These are phyloP conservation scores for Dysphania ambrosioides DNA, from an alignment of 148 eudicot genomes.

Conservation along the genomic window DNA sequence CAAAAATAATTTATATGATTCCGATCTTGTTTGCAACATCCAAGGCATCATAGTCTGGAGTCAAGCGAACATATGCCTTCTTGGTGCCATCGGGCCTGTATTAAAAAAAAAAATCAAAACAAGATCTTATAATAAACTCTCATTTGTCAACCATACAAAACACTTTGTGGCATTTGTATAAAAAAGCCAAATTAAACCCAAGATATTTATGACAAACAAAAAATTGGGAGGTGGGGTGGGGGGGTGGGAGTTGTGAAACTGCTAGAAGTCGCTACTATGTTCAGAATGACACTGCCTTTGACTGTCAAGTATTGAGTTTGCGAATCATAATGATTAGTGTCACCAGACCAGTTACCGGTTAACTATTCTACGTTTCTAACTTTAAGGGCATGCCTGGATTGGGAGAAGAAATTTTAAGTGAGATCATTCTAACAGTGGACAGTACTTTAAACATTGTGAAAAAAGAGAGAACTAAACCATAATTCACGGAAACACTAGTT, in stretches of 20 bases:
- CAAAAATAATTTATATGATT: conserved; percentile 41
- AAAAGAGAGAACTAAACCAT: not conserved
- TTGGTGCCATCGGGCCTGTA: conserved; percentile 65
- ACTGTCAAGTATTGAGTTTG: not conserved
- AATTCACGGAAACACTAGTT: not conserved
- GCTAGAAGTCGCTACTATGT: not conserved
- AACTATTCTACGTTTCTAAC: no score
- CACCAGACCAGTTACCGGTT: no score
- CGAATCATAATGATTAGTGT: not conserved
- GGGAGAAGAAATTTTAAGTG: no score
- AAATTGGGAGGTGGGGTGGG: no score
- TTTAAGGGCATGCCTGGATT: no score
- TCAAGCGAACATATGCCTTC: conserved; percentile 73
- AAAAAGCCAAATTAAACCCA: no score
- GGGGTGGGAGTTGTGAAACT: no score
- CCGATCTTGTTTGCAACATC: conserved; percentile 86
- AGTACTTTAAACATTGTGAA: no score
- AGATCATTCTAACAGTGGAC: no score
- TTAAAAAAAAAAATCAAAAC: not conserved
- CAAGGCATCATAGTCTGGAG: conserved; percentile 70
- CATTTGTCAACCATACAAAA: not conserved
- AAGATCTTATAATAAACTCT: not conserved
- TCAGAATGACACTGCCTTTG: not conserved
- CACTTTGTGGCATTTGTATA: not conserved
- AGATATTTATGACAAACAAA: not conserved